Percentiles rank a stretch among this genome's conserved stretches.
These are phyloP conservation scores for Lippia alba DNA, from an alignment of 305 asterid species.

Conservation along the genomic window DNA sequence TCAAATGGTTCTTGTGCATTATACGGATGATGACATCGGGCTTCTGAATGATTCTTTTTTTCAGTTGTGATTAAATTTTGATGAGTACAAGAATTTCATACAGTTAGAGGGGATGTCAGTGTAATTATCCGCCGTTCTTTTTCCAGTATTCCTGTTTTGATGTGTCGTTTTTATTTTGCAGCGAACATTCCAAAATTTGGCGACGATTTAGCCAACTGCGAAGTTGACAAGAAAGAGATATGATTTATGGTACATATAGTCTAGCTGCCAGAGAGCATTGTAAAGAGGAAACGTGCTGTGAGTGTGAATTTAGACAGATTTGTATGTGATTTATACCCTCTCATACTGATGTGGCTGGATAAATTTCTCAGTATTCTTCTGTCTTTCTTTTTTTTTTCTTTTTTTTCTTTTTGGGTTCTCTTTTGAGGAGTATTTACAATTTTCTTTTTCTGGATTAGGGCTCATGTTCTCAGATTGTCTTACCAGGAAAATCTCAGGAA, in stretches of 20 bases:
- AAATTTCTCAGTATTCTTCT: slow-evolving; percentile 22
- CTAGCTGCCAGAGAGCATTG: slow-evolving; percentile 16
- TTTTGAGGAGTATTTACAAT: too few species aligned
- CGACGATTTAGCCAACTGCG: neutral
- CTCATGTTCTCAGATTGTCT: slow-evolving; percentile 19
- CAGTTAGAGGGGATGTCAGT: neutral
- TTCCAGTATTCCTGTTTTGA: neutral
- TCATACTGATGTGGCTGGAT: slow-evolving; percentile 27
- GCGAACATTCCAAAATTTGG: slow-evolving; percentile 12
- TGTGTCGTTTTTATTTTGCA: neutral
- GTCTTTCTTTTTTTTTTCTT: too few species aligned
- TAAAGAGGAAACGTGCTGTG: slow-evolving; percentile 22
- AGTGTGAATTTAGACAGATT: slow-evolving; percentile 24
- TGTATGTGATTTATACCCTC: slow-evolving; percentile 29
- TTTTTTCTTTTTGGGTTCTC: neutral
- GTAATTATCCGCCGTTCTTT: neutral
- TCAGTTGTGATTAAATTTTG: neutral
- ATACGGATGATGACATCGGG: neutral
- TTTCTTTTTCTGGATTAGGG: slow-evolving; percentile 10
- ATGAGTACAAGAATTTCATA: too few species aligned
- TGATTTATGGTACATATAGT: slow-evolving; percentile 13
- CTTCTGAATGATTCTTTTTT: neutral
- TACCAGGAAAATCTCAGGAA: slow-evolving; percentile 21
- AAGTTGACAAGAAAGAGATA: slow-evolving; percentile 1
- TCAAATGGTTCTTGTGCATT: too few species aligned